Evolutionary conservation across 1,139 yeast species (phyloP).

Genomic region (Saccharomyces hybrid): DNA sequence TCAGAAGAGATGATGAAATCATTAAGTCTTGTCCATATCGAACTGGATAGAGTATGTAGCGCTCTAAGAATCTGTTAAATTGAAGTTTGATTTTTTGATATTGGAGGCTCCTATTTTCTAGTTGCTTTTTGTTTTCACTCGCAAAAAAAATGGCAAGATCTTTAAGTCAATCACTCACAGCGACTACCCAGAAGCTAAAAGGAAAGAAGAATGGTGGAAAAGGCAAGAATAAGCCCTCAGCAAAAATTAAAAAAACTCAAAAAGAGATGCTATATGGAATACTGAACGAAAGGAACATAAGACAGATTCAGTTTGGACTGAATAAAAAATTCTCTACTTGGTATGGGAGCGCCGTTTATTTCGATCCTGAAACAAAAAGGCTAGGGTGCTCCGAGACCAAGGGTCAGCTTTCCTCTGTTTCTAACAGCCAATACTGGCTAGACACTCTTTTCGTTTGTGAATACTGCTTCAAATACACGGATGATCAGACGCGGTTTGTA

Average conservation of each 20-base stretch:
- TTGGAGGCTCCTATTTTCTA: background rate
- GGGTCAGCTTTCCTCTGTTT: background rate
- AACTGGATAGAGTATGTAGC: background rate
- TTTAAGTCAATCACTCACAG: background rate
- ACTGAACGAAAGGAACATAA: conserved; percentile 51
- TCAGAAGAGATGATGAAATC: background rate
- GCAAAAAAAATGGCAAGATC: background rate
- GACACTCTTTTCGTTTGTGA: conserved; percentile 66
- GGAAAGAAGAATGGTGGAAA: conserved; percentile 4
- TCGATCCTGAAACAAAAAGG: conserved; percentile 33
- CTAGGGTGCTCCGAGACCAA: conserved; percentile 20
- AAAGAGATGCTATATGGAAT: conserved; percentile 48
- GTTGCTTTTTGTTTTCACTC: background rate
- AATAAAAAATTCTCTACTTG: conserved; percentile 61
- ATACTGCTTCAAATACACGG: conserved; percentile 73
- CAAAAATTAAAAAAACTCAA: conserved; percentile 8
- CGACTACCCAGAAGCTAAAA: background rate
- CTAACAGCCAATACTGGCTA: conserved; percentile 40
- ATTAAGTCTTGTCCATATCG: background rate
- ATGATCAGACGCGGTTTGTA: conserved; percentile 33
- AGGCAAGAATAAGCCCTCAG: conserved; percentile 2
- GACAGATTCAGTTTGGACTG: conserved; percentile 54
- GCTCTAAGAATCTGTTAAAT: background rate
- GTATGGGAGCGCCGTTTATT: conserved; percentile 82
- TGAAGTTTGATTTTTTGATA: background rate